Base-by-base conservation (phyloP, 805 yeast genomes). In the Yarrowia sp. region DNA sequence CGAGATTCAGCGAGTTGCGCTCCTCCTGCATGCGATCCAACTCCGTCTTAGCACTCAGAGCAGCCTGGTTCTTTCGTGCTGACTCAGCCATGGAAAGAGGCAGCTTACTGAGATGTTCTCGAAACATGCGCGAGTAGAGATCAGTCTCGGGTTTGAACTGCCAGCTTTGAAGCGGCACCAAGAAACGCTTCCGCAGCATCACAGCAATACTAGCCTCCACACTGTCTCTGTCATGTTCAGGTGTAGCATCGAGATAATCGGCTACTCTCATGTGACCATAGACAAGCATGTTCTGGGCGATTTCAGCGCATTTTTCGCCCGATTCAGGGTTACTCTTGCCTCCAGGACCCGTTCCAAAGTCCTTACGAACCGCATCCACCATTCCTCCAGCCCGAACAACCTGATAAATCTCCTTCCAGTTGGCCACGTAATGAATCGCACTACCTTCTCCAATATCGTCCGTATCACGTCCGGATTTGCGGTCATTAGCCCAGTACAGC, bases 341-440 rank as follows among this genome's bases (percentile, higher is more conserved):
- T 1, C 44, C 57, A 7, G 57, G 42, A 0, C 33, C 61, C 17
- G 58, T 55, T 4, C 55, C 62, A 33, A 66, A 63, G 39, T 41
- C 61, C 6, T 71, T 69, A 15, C 65, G 64, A 8, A 69, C 68
- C 79, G 66, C 79, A 79, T 58, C 81, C 74, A 91, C 79, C 66
- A 92, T 85, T 64, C 88, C 89, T 47, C 96, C 98, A 8, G 92
- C 79, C 74, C 92, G 90, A 15, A 92, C 74, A 63, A 91, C 77
- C 65, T 83, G 75, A 68, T 85, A 79, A 17, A 86, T 75, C 6
- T 96, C 96, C 39, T 79, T 80, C 67, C 87, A 87, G 71, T 86
- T 82, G 66, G 85, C 83, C 35, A 78, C 78, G 74, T 92, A 91
- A 70, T 77, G 82, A 0, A 58, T 33, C 18, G 35, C 7, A 15